Base-by-base conservation (phyloP, 768 basidiomycete species). In the Lenzites betulinus region DNA sequence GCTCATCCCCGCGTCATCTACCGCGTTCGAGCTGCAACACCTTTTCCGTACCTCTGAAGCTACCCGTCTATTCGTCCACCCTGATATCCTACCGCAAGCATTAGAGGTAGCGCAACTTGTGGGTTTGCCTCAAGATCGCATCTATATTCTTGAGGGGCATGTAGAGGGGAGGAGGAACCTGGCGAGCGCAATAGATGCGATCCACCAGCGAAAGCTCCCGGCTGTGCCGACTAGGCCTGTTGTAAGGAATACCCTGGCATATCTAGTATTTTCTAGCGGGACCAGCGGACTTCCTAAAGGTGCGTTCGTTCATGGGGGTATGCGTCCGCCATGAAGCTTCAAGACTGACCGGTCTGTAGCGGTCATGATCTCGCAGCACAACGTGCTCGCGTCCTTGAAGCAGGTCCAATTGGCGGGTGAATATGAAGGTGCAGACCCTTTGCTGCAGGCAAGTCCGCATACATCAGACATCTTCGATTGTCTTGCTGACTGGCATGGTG, bases 281-380 rank as follows among this genome's bases (percentile, higher is more conserved):
- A 92, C 90, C 0, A 90, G 81, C 60, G 90, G 90, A 0, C 74
- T 86, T 3, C 88, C 90, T 0, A 92, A 92, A 81, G 88, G 89
- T 85, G 25, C 7, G 68, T 60, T 7, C 6, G 4, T 25, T 1
- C 36, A 3, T n/a, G n/a, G n/a, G 3, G 7, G 12, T 49, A 18
- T 16, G 23, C 12, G 11, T 4, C 2, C n/a, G 7, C 28, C 9
- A 2, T 3, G 22, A 9, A 13, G 23, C 18, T 23, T 13, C 15
- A 35, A 16, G 11, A 20, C 51, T 25, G 20, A 51, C 20, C 5
- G 6, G 6, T 12, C 12, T 13, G 28, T 36, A 73, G 72, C 66
- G 28, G 71, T 73, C 12, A 69, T 69, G 67, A 62, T 73, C 20
- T 68, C 70, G 20, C 71, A 72, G 33, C 54, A 50, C 9, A 72